phyloP scores from a whole-genome alignment of 139 green algal genomes.

The Chlamydomonas asymmetrica region DNA sequence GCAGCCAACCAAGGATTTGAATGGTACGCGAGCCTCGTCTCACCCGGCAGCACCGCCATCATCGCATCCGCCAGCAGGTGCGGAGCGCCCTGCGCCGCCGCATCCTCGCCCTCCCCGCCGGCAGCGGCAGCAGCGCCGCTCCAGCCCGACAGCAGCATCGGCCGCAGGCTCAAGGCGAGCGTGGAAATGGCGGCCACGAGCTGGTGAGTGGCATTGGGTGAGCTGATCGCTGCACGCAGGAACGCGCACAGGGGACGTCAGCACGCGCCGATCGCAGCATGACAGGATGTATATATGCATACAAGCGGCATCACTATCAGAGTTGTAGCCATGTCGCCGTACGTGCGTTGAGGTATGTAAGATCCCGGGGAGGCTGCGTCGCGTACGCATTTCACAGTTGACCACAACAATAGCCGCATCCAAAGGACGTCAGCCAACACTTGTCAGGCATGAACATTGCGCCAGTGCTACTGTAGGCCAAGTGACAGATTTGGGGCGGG shows the following conservation, averaged over 20 bases:
- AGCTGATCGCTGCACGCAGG: slow-evolving; percentile 47
- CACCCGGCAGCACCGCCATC: slow-evolving; percentile 81
- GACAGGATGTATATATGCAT: neutral
- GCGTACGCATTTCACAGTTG: no score
- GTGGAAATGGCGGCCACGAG: slow-evolving; percentile 60
- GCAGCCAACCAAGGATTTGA: no score
- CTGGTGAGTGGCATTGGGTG: slow-evolving; percentile 76
- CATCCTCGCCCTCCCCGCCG: neutral
- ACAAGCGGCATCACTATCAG: neutral
- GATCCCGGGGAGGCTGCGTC: no score
- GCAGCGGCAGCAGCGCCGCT: neutral
- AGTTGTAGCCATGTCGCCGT: neutral
- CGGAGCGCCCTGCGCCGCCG: neutral
- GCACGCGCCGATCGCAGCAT: neutral
- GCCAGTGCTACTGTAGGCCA: no score
- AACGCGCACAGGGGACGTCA: no score
- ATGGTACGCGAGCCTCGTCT: no score
- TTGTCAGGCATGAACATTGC: no score
- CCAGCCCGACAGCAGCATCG: slow-evolving; percentile 76
- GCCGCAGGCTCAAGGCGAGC: slow-evolving; percentile 72
- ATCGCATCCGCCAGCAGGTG: slow-evolving; percentile 74
- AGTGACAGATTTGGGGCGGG: no score
- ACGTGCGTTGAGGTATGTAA: no score
- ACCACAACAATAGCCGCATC: no score
- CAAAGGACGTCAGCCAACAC: no score